Evolutionary conservation across 306 rosid species (phyloP).

Genomic region (Glycyrrhiza uralensis): DNA sequence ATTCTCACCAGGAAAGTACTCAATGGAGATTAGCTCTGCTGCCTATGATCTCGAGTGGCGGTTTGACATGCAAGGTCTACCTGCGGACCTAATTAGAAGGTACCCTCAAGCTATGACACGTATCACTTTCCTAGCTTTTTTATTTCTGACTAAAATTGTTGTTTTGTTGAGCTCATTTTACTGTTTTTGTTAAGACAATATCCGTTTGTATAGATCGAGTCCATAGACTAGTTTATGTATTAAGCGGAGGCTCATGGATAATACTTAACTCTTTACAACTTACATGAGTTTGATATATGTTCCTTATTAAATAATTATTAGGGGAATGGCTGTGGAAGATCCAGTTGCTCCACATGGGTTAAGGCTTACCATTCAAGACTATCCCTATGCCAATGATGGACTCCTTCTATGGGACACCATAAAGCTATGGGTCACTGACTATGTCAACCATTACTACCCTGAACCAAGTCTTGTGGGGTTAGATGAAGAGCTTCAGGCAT

Average conservation of each 20-base stretch:
- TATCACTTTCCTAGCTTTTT: too few relatives aligned
- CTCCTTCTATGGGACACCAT: slow-evolving; percentile 62
- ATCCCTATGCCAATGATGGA: slow-evolving; percentile 78
- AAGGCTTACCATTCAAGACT: slow-evolving; percentile 59
- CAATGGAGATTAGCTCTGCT: slow-evolving; percentile 58
- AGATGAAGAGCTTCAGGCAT: slow-evolving; percentile 74
- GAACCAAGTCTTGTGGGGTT: slow-evolving; percentile 30
- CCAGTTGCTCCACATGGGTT: slow-evolving; percentile 68
- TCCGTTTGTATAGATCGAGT: too few relatives aligned
- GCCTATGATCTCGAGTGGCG: slow-evolving; percentile 66
- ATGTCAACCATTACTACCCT: slow-evolving; percentile 56
- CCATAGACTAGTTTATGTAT: too few relatives aligned
- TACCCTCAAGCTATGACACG: too few relatives aligned
- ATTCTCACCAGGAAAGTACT: slow-evolving; percentile 60
- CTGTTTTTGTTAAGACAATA: too few relatives aligned
- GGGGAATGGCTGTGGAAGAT: slow-evolving; percentile 66
- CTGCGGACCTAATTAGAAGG: slow-evolving; percentile 78
- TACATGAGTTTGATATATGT: not conserved
- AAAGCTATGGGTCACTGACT: slow-evolving; percentile 63
- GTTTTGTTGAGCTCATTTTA: too few relatives aligned
- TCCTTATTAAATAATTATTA: not conserved
- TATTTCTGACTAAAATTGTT: too few relatives aligned
- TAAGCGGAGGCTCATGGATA: too few relatives aligned
- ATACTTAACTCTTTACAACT: not conserved
- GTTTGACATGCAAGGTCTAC: slow-evolving; percentile 61